Evolutionary conservation across 441 rosid species (phyloP), one percentile per base, ranked within the genome.

Genomic region (Corymbia calophylla): DNA sequence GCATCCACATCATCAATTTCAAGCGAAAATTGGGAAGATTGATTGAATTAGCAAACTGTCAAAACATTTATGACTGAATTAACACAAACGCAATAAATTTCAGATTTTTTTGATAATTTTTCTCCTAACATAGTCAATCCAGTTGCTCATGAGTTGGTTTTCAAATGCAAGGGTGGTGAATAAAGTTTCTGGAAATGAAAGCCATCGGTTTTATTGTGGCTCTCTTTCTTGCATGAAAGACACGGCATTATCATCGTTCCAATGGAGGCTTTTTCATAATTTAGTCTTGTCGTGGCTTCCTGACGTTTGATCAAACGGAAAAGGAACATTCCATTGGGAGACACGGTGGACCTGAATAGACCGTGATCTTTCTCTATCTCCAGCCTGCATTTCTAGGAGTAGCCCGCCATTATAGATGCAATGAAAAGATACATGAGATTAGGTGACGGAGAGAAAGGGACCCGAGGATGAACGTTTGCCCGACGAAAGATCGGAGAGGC

Each of bases 31-130:
- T 58, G 25, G 62, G 9, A 0, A 0, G 29, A 58, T 58, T 12
- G 25, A 58, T 23, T 58, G 62, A 58, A 23, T 58, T 58, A 58
- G 9, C 29, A 58, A 2, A 58, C 10, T 58, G 12, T 58, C 29
- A 58, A 23, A 58, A 9, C 14, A 58, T 23, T 58, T 23, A 58
- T 5, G 29, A 58, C 0, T 9, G 3, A 58, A 58, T 25, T 58
- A 6, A 0, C 13, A 58, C 12, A 56, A 9, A 5, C 9, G 1
- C 29, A 56, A 56, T 58, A 9, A 0, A 1, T 58, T 1, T 58
- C 12, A 23, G 5, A 29, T 5, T 62, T 62, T 31, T 62, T 62
- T 3, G 1, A 16, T 12, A 27, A 62, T 29, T 62, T 29, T n/a
- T 7, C 32, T 29, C 18, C 17, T n/a, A 7, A 9, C 80, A 32